Base-by-base conservation (phyloP, 306 rosid species). In the Parietaria judaica region DNA sequence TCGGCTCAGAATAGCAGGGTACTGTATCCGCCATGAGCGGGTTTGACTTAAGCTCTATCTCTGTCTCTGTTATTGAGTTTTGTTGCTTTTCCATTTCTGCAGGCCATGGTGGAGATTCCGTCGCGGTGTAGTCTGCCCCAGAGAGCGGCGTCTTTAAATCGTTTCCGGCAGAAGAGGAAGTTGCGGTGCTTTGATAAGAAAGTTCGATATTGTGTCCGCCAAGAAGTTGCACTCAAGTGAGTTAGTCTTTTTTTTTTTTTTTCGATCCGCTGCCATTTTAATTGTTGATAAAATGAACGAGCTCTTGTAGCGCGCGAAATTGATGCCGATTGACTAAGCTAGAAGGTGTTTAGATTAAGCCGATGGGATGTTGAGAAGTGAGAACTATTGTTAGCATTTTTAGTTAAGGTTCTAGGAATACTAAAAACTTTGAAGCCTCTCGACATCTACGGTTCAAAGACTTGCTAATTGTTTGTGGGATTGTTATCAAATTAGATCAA, bases 151-250 rank as follows among this genome's bases (percentile, higher is more conserved):
- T 86, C 97, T 0, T 84, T 90, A 66, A 67, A 7, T 76, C 83
- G 97, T 76, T 90, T 90, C 48, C 88, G 95, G 14, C 95, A 90
- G 81, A 90, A 90, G 81, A 84, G 95, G 73, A 90, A 90, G 76
- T 95, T 86, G 62, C 85, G 95, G 31, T 79, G 86, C 82, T 90
- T 84, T 63, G 97, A 90, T 72, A 90, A 90, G 83, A 90, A 90
- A 90, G 95, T 90, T 63, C 74, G 97, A 83, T 90, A 90, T 65
- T 37, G 87, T 56, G 97, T 90, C n/a, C 97, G 97, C 58, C 97
- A 90, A 75, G 97, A 90, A 78, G 97, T 90, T 72, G 97, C 97
- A 9, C 95, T 90, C 77, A 90, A 95, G 97, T 84, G 54, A 49
- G 53, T 49, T 72, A 80, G 58, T 71, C 45, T 41, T 5, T 41